Conservation (phyloP, 116 monocot genomes). For the Thalassia testudinum region DNA sequence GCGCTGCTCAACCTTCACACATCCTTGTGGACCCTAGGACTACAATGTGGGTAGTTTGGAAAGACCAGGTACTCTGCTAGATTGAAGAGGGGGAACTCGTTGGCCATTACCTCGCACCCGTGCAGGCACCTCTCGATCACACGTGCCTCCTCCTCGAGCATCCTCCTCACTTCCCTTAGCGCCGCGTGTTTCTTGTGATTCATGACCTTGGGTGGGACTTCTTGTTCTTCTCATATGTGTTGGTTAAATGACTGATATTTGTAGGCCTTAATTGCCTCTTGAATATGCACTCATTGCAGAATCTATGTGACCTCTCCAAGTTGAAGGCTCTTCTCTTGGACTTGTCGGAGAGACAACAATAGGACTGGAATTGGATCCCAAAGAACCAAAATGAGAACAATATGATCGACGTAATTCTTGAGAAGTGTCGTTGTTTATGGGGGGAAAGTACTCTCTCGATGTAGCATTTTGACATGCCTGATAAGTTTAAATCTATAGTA, state of each 20-base stretch:
- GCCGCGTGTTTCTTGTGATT: conserved; percentile 8
- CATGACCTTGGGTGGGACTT: not conserved
- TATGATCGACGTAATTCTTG: not conserved
- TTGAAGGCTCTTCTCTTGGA: conserved; percentile 35
- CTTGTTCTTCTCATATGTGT: not conserved
- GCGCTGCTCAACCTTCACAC: too few relatives aligned
- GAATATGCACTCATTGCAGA: conserved; percentile 44
- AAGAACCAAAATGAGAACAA: too few relatives aligned
- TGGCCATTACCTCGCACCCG: conserved; percentile 1
- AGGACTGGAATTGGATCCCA: conserved; percentile 29
- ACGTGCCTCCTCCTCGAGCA: conserved; percentile 31
- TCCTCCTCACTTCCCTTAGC: conserved; percentile 23
- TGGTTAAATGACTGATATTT: not conserved
- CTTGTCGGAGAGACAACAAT: conserved; percentile 65
- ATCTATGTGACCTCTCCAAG: conserved; percentile 13
- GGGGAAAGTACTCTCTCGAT: not conserved
- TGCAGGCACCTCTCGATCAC: conserved; percentile 35
- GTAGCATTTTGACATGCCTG: not conserved
- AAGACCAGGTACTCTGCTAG: conserved; percentile 15
- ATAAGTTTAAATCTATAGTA: not conserved
- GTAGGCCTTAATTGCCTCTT: not conserved
- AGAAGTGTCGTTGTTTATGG: too few relatives aligned
- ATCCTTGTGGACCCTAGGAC: too few relatives aligned
- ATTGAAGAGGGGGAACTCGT: conserved; percentile 33
- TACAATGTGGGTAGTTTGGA: conserved; percentile 21